phyloP scores from a whole-genome alignment of 805 yeast species.

The Myxozyma vanderwaltii region DNA sequence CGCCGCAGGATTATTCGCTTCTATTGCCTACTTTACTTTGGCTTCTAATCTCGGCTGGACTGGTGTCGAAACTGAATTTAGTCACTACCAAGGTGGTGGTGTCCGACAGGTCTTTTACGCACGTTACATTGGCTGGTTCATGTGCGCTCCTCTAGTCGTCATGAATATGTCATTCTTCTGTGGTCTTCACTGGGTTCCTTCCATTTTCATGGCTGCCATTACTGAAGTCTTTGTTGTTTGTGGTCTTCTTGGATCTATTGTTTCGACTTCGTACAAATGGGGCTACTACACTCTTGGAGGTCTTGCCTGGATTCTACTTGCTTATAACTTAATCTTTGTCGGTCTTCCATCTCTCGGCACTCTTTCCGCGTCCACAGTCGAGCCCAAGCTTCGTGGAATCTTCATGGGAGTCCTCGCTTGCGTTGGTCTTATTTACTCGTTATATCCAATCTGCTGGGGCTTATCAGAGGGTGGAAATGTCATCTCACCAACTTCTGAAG shows the following conservation, averaged over 20 bases:
- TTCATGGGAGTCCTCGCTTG: slow-evolving; percentile 1
- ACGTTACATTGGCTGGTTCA: slow-evolving; percentile 60
- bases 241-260: slow-evolving; percentile 58
- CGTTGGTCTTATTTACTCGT: slow-evolving; percentile 22
- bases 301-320: slow-evolving; percentile 44
- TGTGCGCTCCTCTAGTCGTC: slow-evolving; percentile 53
- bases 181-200: slow-evolving; percentile 41
- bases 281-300: slow-evolving; percentile 65
- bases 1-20: slow-evolving; percentile 46
- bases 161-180: slow-evolving; percentile 43
- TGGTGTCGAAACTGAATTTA: slow-evolving; percentile 51
- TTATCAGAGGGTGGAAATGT: slow-evolving; percentile 64
- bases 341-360: slow-evolving; percentile 6
- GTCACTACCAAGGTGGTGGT: slow-evolving; percentile 48
- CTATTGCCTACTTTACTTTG: slow-evolving; percentile 56
- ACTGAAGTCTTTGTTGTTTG: slow-evolving; percentile 55
- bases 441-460: slow-evolving; percentile 57
- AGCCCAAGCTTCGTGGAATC: slow-evolving; percentile 17
- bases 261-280: slow-evolving; percentile 63
- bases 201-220: slow-evolving; percentile 42
- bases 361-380: slow-evolving; percentile 24
- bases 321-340: slow-evolving; percentile 31
- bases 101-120: slow-evolving; percentile 58
- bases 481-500: slow-evolving; percentile 60
- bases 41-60: slow-evolving; percentile 64